A percentile compares a stretch with the other conserved stretches of the same genome.
phyloP scores from a whole-genome alignment of 176 grass and related monocot genomes.

The Lolium perenne region DNA sequence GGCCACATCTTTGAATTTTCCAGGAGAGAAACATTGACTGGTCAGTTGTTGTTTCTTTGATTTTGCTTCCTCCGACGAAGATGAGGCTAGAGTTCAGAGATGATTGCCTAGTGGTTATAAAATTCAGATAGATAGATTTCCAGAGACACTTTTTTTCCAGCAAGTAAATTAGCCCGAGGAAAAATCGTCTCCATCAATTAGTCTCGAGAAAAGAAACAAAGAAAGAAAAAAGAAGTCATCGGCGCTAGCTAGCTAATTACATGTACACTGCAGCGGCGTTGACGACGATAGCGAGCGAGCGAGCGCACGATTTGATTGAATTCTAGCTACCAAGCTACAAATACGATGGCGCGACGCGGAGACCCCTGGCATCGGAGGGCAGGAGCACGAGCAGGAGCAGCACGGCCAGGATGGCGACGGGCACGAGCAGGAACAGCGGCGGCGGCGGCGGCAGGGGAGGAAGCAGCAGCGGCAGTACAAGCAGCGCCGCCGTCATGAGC shows the following conservation, averaged over 20 bases:
- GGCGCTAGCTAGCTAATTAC: conserved; percentile 20
- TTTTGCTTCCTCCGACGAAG: too few species aligned
- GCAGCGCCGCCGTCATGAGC: conserved; percentile 47
- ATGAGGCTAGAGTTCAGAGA: too few species aligned
- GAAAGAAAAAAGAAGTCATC: neutral
- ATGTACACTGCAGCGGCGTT: neutral
- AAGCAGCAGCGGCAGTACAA: conserved; percentile 49
- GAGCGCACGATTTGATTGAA: neutral
- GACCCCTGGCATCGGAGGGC: conserved; percentile 42
- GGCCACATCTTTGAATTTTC: too few species aligned
- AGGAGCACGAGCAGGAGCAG: conserved; percentile 39
- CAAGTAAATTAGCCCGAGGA: neutral
- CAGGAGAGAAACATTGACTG: too few species aligned
- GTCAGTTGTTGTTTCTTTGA: too few species aligned
- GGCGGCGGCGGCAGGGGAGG: conserved; percentile 54
- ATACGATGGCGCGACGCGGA: conserved; percentile 25
- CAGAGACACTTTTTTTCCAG: neutral
- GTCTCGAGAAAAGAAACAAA: neutral
- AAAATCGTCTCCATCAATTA: neutral
- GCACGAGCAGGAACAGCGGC: conserved; percentile 40
- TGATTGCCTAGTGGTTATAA: too few species aligned
- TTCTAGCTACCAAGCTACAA: neutral
- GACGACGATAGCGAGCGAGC: neutral
- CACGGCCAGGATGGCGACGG: conserved; percentile 56
- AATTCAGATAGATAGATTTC: too few species aligned